Percentiles rank a stretch among this genome's conserved stretches.
Evolutionary conservation across 768 basidiomycete genomes (phyloP).

Genomic region (Baorangia bicolor): DNA sequence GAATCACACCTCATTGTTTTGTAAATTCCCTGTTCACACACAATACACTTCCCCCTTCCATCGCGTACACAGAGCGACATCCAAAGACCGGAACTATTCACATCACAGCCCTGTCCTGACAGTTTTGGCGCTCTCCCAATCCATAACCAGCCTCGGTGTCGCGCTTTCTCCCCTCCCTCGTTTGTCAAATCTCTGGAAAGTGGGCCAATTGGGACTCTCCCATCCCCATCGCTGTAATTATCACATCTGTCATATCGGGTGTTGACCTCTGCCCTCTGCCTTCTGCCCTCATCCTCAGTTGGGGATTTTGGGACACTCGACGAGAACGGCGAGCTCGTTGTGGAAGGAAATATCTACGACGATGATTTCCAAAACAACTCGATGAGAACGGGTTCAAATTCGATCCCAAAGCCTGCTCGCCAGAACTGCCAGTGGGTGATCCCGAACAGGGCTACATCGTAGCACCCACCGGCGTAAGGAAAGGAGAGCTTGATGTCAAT

Average conservation of each 20-base stretch:
- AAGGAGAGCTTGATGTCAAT: conserved; percentile 11
- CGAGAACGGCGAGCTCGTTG: neutral
- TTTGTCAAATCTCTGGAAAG: conserved; percentile 26
- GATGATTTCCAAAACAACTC: conserved; percentile 4
- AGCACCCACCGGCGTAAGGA: conserved; percentile 19
- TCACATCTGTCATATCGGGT: neutral
- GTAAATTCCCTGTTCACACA: too few species aligned
- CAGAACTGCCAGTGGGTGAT: neutral
- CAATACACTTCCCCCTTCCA: too few species aligned
- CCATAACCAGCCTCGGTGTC: too few species aligned
- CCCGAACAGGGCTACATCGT: conserved; percentile 20
- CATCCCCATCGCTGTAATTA: conserved; percentile 22
- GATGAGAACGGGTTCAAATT: neutral
- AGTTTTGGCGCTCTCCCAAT: too few species aligned
- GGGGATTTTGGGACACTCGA: conserved; percentile 32
- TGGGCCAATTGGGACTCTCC: conserved; percentile 36
- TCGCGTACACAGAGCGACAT: too few species aligned
- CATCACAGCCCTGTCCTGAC: too few species aligned
- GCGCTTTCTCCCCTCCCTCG: too few species aligned
- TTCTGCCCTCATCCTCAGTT: conserved; percentile 8
- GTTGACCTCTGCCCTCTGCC: neutral
- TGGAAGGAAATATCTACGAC: conserved; percentile 30
- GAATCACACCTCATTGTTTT: too few species aligned
- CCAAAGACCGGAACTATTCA: too few species aligned
- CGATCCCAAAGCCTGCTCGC: neutral